A percentile compares a stretch with the other conserved stretches of the same genome.
Evolutionary conservation across 129 eudicot genomes (phyloP).

Genomic region (Scalesia atractyloides): DNA sequence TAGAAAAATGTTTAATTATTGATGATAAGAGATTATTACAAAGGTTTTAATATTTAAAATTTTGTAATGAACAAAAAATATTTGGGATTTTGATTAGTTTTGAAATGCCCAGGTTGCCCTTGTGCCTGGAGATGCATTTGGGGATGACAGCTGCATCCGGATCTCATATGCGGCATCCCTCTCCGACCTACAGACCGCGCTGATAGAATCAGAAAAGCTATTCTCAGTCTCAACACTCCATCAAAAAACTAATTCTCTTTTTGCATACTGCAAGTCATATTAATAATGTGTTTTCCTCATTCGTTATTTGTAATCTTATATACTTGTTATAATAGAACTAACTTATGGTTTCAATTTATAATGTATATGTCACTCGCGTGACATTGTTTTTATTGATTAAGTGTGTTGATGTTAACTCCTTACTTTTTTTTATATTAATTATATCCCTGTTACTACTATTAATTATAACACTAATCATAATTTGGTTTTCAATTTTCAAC

Average conservation of each 20-base stretch:
- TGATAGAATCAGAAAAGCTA: slow-evolving; percentile 59
- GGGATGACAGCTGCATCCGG: slow-evolving; percentile 72
- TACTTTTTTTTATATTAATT: no score
- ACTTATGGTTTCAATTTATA: no score
- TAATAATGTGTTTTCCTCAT: not conserved
- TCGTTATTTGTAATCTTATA: no score
- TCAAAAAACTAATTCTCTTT: slow-evolving; percentile 4
- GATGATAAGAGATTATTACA: not conserved
- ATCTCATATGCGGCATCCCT: slow-evolving; percentile 79
- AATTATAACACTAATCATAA: no score
- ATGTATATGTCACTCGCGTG: no score
- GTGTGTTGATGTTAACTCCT: no score
- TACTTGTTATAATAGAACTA: no score
- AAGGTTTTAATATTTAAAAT: not conserved
- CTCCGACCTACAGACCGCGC: slow-evolving; percentile 58
- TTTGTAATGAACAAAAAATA: not conserved
- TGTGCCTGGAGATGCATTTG: slow-evolving; percentile 85
- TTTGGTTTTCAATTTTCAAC: no score
- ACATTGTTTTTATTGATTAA: no score
- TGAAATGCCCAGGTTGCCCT: slow-evolving; percentile 63
- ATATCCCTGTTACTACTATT: no score
- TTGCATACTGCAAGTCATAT: not conserved
- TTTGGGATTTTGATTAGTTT: not conserved
- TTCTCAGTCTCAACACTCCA: slow-evolving; percentile 41
- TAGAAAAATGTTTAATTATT: no score